Percentiles rank a stretch among this genome's conserved stretches.
Conservation (phyloP, 2,329 filamentous ascomycete species). For the Trichoderma arundinaceum region DNA sequence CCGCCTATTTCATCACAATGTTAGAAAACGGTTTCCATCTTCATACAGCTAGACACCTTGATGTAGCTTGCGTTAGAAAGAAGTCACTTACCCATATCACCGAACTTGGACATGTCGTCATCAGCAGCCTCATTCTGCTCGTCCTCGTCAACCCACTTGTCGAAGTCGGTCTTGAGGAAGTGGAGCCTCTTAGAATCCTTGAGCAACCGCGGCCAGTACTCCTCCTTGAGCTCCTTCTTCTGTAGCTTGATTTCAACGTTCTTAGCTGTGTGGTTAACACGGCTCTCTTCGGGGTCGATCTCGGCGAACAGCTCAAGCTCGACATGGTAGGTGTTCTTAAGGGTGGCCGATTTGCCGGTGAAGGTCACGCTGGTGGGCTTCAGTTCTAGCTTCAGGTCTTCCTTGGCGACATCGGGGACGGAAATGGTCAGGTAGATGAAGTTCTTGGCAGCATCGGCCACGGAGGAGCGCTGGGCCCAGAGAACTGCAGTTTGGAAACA, state of each 20-base stretch:
- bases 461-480: slow-evolving; percentile 96
- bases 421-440: slow-evolving; percentile 92
- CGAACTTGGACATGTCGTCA: slow-evolving; percentile 75
- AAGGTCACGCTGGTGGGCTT: slow-evolving; percentile 79
- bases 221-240: slow-evolving; percentile 95
- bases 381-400: slow-evolving; percentile 81
- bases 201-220: slow-evolving; percentile 94
- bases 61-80: background rate
- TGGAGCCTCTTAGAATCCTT: slow-evolving; percentile 90
- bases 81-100: slow-evolving; percentile 64
- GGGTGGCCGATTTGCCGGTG: slow-evolving; percentile 78
- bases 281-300: slow-evolving; percentile 84
- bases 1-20: slow-evolving; percentile 48
- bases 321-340: slow-evolving; percentile 86
- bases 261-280: slow-evolving; percentile 85
- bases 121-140: slow-evolving; percentile 91
- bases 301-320: slow-evolving; percentile 88
- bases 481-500: slow-evolving; percentile 65
- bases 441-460: slow-evolving; percentile 82
- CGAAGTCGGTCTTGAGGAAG: slow-evolving; percentile 98
- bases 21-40: background rate
- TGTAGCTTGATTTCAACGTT: slow-evolving; percentile 88
- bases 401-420: slow-evolving; percentile 80
- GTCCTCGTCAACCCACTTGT: slow-evolving; percentile 99
- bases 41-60: background rate